These are phyloP conservation scores for Andrographis paniculata DNA, from an alignment of 305 asterid species.

Conservation along the genomic window DNA sequence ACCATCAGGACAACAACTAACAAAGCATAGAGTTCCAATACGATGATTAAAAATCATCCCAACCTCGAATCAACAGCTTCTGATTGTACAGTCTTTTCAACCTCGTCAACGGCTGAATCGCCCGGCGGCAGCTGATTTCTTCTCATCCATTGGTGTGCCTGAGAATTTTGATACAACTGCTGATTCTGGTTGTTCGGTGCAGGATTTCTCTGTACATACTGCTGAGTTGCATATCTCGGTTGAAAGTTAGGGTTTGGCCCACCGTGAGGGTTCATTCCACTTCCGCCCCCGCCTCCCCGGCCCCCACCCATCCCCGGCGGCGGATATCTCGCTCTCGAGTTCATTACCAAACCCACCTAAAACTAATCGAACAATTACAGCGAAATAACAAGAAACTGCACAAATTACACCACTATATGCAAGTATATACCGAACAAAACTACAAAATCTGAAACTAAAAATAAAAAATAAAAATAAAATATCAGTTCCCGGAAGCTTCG, in stretches of 20 bases:
- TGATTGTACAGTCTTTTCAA: conserved; percentile 78
- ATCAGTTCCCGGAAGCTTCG: neutral
- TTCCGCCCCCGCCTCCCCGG: conserved; percentile 29
- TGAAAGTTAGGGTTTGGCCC: conserved; percentile 48
- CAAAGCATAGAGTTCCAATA: neutral
- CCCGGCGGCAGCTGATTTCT: conserved; percentile 45
- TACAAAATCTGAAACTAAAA: conserved; percentile 9
- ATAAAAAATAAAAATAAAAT: no score
- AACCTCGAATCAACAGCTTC: conserved; percentile 77
- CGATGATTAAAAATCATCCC: neutral
- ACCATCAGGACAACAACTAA: neutral
- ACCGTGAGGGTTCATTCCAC: conserved; percentile 51
- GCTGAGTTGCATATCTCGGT: conserved; percentile 49
- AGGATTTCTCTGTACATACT: conserved; percentile 53
- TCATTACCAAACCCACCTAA: conserved; percentile 39
- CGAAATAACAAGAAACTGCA: conserved; percentile 14
- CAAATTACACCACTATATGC: conserved; percentile 16
- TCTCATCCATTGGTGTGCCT: conserved; percentile 78
- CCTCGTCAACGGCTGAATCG: conserved; percentile 57
- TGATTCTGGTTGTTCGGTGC: conserved; percentile 31
- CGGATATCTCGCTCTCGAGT: conserved; percentile 73
- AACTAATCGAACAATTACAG: conserved; percentile 13
- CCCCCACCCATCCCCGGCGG: conserved; percentile 89
- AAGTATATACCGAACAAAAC: conserved; percentile 13
- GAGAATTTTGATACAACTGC: conserved; percentile 42